Evolutionary conservation across 169 alveolate genomes (phyloP), one percentile per base, ranked within the genome.

Genomic region (Plasmodium vivax): DNA sequence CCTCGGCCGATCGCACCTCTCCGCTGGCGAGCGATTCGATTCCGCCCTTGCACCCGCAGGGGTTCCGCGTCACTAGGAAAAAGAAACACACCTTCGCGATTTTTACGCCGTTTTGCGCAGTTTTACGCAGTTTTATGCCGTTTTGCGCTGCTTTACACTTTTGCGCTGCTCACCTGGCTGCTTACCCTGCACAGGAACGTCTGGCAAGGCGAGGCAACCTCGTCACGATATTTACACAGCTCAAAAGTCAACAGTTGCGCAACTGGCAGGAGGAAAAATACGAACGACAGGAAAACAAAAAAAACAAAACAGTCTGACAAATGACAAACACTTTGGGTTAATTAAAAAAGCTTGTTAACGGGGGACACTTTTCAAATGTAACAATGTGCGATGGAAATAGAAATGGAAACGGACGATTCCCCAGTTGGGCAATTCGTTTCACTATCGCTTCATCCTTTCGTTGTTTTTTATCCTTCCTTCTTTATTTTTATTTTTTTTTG

Each of bases 331-430:
- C 83, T 19, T 75, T 27, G 38, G 83, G 36, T 75, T 34, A 34
- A 75, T 75, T 75, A 75, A 75, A 75, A 75, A 75, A 41, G 83
- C 45, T 75, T 34, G 23, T 34, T 34, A 75, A 75, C 27, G 23
- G 34, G 9, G 23, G 30, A 75, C 9, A 36, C 10, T 34, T 19
- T 75, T 75, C 56, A 75, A 75, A 75, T 75, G 83, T 75, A 75
- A 75, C 56, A 75, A 36, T 36, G 56, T 75, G 56, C 83, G 45
- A 19, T n/a, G 77, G 38, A 68, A 68, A 68, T 68, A 68, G 12
- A 68, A 68, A 68, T 30, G 38, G 77, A 68, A 68, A 68, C 77
- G 38, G 77, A 68, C 36, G 19, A 68, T 68, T 68, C 77, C 77
- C 77, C 41, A 9, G 43, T 19, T 68, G 77, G 77, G 77, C 38